Conservation (phyloP, 1,284 basidiomycete genomes). For the Amylostereum areolatum region DNA sequence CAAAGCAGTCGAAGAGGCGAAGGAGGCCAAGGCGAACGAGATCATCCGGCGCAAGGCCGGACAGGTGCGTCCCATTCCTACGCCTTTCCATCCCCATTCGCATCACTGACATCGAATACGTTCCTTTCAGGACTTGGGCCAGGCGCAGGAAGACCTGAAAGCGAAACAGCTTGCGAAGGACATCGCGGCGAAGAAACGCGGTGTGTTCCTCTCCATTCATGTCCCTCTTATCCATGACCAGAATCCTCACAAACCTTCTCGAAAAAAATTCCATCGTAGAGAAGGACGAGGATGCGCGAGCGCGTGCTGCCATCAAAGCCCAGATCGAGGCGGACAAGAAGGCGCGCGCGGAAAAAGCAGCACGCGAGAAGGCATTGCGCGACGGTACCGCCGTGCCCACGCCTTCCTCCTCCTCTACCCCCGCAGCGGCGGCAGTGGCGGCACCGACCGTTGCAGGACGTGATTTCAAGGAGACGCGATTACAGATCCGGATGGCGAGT, state of each 20-base stretch:
- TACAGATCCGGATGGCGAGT: constrained; percentile 78
- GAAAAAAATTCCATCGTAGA: constrained; percentile 57
- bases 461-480: constrained; percentile 77
- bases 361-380: constrained; percentile 82
- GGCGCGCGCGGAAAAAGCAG: constrained; percentile 81
- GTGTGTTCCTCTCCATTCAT: constrained; percentile 30
- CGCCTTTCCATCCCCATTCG: constrained; percentile 2
- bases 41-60: constrained; percentile 77
- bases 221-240: neutral
- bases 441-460: constrained; percentile 45
- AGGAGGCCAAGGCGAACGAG: constrained; percentile 76
- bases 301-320: constrained; percentile 78
- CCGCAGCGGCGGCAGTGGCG: constrained; percentile 29
- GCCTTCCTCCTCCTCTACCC: constrained; percentile 22
- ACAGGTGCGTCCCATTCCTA: constrained; percentile 43
- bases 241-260: neutral
- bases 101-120: too few species aligned
- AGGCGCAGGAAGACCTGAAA: constrained; percentile 73
- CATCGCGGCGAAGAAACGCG: constrained; percentile 71
- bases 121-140: constrained; percentile 53
- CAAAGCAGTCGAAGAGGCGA: constrained; percentile 66
- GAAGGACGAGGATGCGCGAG: constrained; percentile 81
- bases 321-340: constrained; percentile 94
- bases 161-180: constrained; percentile 78
- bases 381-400: constrained; percentile 49